phyloP scores from a whole-genome alignment of 176 grass and related monocot genomes.

The Miscanthus lutarioriparius region DNA sequence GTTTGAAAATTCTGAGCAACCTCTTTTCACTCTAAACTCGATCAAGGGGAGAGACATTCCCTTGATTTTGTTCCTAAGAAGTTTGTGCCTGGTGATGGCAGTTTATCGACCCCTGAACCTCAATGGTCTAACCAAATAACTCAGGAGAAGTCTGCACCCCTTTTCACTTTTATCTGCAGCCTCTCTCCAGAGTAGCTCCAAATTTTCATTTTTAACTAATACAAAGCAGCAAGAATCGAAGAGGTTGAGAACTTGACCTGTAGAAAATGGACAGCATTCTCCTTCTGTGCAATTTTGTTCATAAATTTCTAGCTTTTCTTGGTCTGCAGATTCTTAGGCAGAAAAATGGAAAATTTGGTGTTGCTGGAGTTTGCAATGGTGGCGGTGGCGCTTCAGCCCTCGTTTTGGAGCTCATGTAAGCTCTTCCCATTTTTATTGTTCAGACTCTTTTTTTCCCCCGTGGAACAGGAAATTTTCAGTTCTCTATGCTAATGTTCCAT shows the following conservation, averaged over 20 bases:
- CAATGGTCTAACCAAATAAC: neutral
- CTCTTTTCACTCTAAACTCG: neutral
- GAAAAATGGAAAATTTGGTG: slow-evolving; percentile 78
- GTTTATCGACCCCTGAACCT: neutral
- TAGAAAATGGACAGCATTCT: neutral
- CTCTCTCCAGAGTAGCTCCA: neutral
- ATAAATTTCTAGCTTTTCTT: slow-evolving; percentile 15
- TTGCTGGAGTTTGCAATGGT: slow-evolving; percentile 92
- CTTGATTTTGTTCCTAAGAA: neutral
- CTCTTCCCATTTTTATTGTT: neutral
- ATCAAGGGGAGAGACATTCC: neutral
- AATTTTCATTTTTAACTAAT: neutral
- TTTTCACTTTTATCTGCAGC: neutral
- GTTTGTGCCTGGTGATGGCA: neutral
- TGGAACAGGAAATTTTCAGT: neutral
- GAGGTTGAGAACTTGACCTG: neutral
- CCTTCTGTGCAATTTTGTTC: neutral
- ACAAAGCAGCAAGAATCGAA: neutral
- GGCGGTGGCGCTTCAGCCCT: slow-evolving; percentile 87
- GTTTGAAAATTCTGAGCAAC: neutral
- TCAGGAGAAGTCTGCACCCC: neutral
- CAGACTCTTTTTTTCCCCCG: neutral
- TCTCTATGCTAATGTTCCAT: neutral
- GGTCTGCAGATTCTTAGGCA: slow-evolving; percentile 63
- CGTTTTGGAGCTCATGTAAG: slow-evolving; percentile 87